Conservation (phyloP, 441 rosid genomes). For the Mallotus repandus region DNA sequence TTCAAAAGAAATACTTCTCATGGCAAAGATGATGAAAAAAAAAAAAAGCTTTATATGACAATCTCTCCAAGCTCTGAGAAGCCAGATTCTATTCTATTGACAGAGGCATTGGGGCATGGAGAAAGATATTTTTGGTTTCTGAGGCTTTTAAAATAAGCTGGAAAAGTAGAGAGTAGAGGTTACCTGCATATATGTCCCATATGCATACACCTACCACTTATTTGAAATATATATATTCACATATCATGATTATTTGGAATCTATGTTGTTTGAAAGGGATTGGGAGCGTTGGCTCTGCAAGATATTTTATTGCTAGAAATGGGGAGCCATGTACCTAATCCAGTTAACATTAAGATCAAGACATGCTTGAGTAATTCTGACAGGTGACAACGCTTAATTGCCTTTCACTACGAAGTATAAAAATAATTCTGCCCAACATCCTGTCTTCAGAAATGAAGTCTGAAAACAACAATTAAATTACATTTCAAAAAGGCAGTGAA, state of each 20-base stretch:
- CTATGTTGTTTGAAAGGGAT: slow-evolving; percentile 1
- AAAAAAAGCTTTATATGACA: no score
- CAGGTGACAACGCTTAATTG: no score
- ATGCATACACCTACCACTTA: neutral
- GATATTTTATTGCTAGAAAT: neutral
- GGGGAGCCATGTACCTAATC: neutral
- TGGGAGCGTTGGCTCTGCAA: neutral
- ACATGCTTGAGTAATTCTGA: neutral
- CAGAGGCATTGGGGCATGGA: neutral
- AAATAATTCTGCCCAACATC: no score
- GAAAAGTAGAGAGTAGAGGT: neutral
- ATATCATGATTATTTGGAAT: neutral
- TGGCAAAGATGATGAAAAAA: neutral
- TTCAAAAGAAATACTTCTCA: no score
- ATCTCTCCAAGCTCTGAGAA: neutral
- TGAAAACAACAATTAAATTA: no score
- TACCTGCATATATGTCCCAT: neutral
- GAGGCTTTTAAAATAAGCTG: neutral
- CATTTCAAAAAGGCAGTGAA: no score
- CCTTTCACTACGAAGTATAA: no score
- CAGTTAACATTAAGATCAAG: neutral
- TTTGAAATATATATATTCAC: neutral
- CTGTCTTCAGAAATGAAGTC: no score
- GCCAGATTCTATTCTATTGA: neutral
- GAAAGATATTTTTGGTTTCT: neutral